A percentile compares a stretch with the other conserved stretches of the same genome.
Conservation (phyloP, 345 rosid species). For the Aquilaria malaccensis region DNA sequence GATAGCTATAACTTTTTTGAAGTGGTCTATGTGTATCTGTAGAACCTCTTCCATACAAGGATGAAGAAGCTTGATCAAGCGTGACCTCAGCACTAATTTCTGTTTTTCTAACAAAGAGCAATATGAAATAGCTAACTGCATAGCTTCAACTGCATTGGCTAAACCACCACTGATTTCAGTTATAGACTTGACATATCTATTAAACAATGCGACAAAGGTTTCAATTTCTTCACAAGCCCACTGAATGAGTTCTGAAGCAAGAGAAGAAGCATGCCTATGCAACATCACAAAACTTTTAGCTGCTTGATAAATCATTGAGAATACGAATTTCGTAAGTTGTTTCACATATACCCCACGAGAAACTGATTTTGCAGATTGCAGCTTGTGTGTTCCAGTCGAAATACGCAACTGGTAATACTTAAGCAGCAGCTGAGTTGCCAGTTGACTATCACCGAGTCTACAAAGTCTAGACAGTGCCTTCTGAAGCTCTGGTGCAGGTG, state of each 20-base stretch:
- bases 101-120: conserved; percentile 44
- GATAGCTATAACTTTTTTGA: conserved; percentile 42
- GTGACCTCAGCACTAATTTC: conserved; percentile 27
- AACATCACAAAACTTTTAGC: conserved; percentile 45
- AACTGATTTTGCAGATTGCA: conserved; percentile 24
- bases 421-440: conserved; percentile 42
- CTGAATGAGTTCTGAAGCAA: conserved; percentile 33
- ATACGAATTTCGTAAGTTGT: conserved; percentile 44
- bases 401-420: conserved; percentile 46
- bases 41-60: conserved; percentile 46
- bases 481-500: conserved; percentile 45
- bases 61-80: conserved; percentile 34
- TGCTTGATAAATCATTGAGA: conserved; percentile 56
- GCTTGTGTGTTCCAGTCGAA: conserved; percentile 27
- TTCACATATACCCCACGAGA: conserved; percentile 26
- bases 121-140: conserved; percentile 39
- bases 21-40: conserved; percentile 36
- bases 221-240: conserved; percentile 48
- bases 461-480: conserved; percentile 38
- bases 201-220: conserved; percentile 27
- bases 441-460: conserved; percentile 35
- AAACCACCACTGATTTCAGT: conserved; percentile 38
- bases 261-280: conserved; percentile 34
- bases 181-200: conserved; percentile 28
- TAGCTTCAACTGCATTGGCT: conserved; percentile 36